These are phyloP conservation scores for Lotus japonicus DNA, from an alignment of 306 rosid species.

Conservation along the genomic window DNA sequence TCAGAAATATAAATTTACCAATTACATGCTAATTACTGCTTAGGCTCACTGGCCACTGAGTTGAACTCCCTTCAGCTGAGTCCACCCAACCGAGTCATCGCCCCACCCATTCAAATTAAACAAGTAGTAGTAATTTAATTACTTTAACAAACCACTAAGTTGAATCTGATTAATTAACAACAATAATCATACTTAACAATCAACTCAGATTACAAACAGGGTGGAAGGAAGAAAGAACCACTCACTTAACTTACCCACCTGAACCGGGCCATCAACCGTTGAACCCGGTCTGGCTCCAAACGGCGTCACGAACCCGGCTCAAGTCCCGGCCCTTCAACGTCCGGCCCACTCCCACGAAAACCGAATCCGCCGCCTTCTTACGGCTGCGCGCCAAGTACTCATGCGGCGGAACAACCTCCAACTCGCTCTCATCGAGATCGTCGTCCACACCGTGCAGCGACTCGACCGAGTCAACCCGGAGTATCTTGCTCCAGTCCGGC, in stretches of 20 bases:
- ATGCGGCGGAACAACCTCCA: conserved; percentile 88
- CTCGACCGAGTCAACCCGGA: conserved; percentile 71
- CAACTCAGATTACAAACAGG: conserved; percentile 2
- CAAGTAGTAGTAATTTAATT: no score
- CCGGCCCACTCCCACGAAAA: conserved; percentile 91
- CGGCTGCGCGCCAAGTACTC: conserved; percentile 84
- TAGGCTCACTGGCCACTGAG: conserved; percentile 47
- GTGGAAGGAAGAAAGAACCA: neutral
- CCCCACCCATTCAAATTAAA: conserved; percentile 21
- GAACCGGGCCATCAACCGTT: conserved; percentile 39
- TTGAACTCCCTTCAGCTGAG: conserved; percentile 35
- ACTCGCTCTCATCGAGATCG: conserved; percentile 35
- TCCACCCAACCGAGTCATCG: conserved; percentile 44
- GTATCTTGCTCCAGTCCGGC: conserved; percentile 99
- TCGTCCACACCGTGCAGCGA: conserved; percentile 49
- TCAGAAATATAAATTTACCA: neutral
- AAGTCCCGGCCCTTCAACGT: conserved; percentile 91
- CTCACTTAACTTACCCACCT: neutral
- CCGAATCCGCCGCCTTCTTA: conserved; percentile 64
- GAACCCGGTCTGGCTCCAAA: conserved; percentile 97
- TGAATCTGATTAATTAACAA: conserved; percentile 5
- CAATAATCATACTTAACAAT: neutral
- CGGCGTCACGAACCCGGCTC: conserved; percentile 93
- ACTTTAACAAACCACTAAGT: neutral
- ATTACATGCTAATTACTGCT: conserved; percentile 4